Evolutionary conservation across 2,329 filamentous ascomycete genomes (phyloP).

Genomic region (Parasarocladium wereldwijsianum): DNA sequence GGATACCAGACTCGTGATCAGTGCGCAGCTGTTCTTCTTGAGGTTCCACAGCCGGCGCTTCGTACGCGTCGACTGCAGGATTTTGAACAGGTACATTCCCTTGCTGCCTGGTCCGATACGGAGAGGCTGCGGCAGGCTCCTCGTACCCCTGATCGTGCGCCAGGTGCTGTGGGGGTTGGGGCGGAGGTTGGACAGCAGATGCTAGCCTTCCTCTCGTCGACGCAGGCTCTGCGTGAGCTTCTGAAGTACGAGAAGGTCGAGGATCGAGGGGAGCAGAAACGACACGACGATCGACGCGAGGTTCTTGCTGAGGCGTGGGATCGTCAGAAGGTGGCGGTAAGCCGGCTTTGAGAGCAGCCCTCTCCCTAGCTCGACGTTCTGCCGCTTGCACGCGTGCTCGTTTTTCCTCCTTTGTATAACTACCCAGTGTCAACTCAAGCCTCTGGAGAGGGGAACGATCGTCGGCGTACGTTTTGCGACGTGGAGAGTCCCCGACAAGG

Average conservation of each 20-base stretch:
- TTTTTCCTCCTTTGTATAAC: slow-evolving; percentile 93
- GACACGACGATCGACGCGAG: slow-evolving; percentile 1
- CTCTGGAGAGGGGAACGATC: slow-evolving; percentile 86
- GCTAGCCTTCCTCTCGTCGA: no score
- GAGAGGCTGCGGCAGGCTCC: no score
- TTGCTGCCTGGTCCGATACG: no score
- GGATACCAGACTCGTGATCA: slow-evolving; percentile 17
- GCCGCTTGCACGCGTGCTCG: slow-evolving; percentile 72
- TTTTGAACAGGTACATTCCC: no score
- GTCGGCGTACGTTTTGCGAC: slow-evolving; percentile 51
- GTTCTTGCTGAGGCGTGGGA: neutral
- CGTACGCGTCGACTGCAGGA: no score
- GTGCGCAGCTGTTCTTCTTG: no score
- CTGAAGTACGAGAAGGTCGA: no score
- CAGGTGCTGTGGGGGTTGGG: no score
- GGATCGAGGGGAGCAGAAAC: neutral
- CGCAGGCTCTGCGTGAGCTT: no score
- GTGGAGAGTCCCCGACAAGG: slow-evolving; percentile 21
- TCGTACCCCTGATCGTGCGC: no score
- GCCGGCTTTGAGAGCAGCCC: slow-evolving; percentile 25
- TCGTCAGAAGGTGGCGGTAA: neutral
- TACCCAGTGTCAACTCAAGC: slow-evolving; percentile 78
- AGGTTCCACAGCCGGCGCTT: no score
- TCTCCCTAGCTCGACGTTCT: slow-evolving; percentile 57
- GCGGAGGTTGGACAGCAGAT: no score